A percentile compares a stretch with the other conserved stretches of the same genome.
These are phyloP conservation scores for Rhytidiadelphus loreus DNA, from an alignment of 225 moss, liverwort and hornwort genomes.

Conservation along the genomic window DNA sequence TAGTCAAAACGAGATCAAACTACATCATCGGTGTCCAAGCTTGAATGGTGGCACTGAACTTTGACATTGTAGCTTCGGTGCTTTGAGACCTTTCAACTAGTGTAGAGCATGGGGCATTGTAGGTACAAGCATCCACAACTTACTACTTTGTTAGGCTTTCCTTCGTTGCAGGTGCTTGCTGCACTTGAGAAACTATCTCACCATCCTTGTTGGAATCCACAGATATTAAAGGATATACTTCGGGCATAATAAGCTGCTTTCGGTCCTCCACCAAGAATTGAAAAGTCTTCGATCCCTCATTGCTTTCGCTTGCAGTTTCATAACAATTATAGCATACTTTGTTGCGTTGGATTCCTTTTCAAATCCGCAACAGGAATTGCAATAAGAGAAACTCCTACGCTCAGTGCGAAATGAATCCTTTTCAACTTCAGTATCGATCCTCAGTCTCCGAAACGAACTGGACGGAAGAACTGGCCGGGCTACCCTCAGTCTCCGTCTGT, in stretches of 20 bases:
- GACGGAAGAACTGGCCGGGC: too few relatives aligned
- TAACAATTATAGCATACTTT: neutral
- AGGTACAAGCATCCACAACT: neutral
- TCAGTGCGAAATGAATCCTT: neutral
- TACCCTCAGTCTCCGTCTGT: too few relatives aligned
- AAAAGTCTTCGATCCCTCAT: neutral
- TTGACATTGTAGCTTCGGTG: neutral
- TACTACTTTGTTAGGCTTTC: neutral
- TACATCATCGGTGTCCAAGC: neutral
- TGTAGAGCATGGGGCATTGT: neutral
- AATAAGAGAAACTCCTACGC: neutral
- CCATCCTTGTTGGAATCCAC: neutral
- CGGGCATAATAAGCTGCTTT: neutral
- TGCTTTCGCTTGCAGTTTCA: neutral
- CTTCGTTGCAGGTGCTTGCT: neutral
- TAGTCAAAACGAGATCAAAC: neutral
- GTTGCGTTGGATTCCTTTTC: neutral
- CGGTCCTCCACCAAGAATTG: neutral
- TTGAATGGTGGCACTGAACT: neutral
- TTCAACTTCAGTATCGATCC: too few relatives aligned
- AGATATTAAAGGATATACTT: neutral
- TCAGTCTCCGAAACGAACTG: neutral
- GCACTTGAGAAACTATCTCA: neutral
- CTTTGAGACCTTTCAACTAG: neutral
- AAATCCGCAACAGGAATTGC: neutral